Evolutionary conservation across 345 rosid species (phyloP), one percentile per base, ranked within the genome.

Genomic region (Carallia pectinifolia): DNA sequence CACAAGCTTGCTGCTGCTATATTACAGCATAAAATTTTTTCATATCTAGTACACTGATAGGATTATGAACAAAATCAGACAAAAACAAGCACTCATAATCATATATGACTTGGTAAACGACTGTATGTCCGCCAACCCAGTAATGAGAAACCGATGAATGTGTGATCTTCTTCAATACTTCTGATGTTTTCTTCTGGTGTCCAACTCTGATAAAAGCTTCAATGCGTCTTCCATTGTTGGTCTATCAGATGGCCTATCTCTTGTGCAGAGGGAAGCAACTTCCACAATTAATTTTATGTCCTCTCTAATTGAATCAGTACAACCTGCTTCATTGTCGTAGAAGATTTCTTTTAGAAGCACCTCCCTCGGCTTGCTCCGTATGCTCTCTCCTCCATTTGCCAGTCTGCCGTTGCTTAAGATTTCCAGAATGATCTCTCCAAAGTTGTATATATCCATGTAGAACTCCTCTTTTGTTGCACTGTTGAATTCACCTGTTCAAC

Each of bases 361-460:
- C 71, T 88, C 96, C 69, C 68, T 82, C 19, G 93, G 82, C 83
- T 81, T 90, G 77, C 58, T 83, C 53, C 84, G 87, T 40, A 78
- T 68, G 80, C 58, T 79, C 66, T 73, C 61, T 38, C 89, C 89
- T 0, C 72, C 83, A 65, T 84, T 74, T 72, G 37, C 76, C 52
- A 79, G 71, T 82, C 83, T 86, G 31, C 95, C 98, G 39, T 90
- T 88, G 0, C 84, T 83, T 74, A 94, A 71, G 76, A 94, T 77
- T 77, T 94, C 93, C 34, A 90, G 56, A 69, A 87, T 58, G 47
- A 90, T 82, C 87, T 90, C 89, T 58, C 97, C 98, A 53, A 91
- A 91, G 72, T 71, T 85, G 78, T 85, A 88, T 38, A 87, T 69
- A 53, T 94, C 98, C 60, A 47, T 72, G 74, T 65, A 63, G 65